A percentile compares a stretch with the other conserved stretches of the same genome.
Conservation (phyloP, 2,329 filamentous ascomycete genomes). For the Claviceps sp. region DNA sequence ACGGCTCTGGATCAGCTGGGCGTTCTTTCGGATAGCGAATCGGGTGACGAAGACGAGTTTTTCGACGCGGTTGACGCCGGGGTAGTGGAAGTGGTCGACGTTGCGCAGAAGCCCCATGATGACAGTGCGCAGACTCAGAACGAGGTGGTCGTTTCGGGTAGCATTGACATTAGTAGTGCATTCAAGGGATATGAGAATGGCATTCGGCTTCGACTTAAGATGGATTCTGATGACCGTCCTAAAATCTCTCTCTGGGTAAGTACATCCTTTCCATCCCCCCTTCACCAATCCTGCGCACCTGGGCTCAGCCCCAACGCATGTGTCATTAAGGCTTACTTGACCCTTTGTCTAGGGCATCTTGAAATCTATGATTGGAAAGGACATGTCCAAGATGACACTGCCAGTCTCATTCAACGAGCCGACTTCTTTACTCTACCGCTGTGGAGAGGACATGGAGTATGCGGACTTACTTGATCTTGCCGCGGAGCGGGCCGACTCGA, state of each 20-base stretch:
- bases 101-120: conserved; percentile 50
- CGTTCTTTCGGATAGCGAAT: conserved; percentile 66
- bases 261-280: conserved; percentile 6
- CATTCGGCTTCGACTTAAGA: conserved; percentile 62
- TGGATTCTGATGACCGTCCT: conserved; percentile 84
- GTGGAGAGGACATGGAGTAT: conserved; percentile 97
- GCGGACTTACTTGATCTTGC: conserved; percentile 82
- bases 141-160: conserved; percentile 26
- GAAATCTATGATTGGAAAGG: conserved; percentile 99
- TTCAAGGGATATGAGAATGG: conserved; percentile 90
- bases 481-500: conserved; percentile 70
- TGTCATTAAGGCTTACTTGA: not conserved
- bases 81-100: conserved; percentile 77
- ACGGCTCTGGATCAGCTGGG: conserved; percentile 58
- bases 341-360: conserved; percentile 57
- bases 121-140: conserved; percentile 26
- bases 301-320: too few species aligned
- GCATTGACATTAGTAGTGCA: conserved; percentile 56
- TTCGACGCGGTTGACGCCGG: conserved; percentile 95
- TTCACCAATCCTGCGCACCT: too few species aligned
- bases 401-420: conserved; percentile 98
- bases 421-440: conserved; percentile 85
- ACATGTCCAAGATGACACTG: conserved; percentile 99
- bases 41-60: conserved; percentile 81
- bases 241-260: conserved; percentile 93